Evolutionary conservation across 768 basidiomycete species (phyloP).

Genomic region (Pleurotus platypus): DNA sequence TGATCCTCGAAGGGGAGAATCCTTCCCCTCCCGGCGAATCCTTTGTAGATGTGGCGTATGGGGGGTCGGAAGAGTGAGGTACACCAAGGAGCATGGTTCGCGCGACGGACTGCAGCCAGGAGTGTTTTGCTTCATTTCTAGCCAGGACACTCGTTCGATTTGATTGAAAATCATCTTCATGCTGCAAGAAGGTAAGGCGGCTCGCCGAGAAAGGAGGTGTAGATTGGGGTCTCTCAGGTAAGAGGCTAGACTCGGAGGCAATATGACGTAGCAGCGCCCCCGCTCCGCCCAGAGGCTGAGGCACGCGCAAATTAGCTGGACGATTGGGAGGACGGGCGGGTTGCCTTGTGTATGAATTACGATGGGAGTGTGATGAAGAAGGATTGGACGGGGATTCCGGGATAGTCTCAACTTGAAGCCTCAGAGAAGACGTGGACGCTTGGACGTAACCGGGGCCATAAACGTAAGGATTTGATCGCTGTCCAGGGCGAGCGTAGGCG

Average conservation of each 20-base stretch:
- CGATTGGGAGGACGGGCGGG: conserved; percentile 23
- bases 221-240: conserved; percentile 15
- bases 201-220: conserved; percentile 27
- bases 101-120: background rate
- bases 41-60: background rate
- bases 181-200: conserved; percentile 17
- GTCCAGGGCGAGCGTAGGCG: background rate
- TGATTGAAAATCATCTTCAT: conserved; percentile 1
- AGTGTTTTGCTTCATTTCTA: conserved; percentile 2
- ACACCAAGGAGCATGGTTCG: conserved; percentile 5
- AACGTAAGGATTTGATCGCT: background rate
- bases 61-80: background rate
- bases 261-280: conserved; percentile 74
- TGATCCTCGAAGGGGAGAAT: background rate
- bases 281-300: conserved; percentile 42
- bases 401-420: conserved; percentile 8
- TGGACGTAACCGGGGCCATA: background rate
- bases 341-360: conserved; percentile 11
- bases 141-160: background rate
- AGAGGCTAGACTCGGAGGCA: conserved; percentile 38
- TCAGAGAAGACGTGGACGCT: background rate
- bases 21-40: no score
- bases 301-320: conserved; percentile 10
- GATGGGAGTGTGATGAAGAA: conserved; percentile 14
- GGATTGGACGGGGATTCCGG: conserved; percentile 28